Percentiles rank a stretch among this genome's conserved stretches.
Conservation (phyloP, 805 yeast species). For the Pichia heedii region DNA sequence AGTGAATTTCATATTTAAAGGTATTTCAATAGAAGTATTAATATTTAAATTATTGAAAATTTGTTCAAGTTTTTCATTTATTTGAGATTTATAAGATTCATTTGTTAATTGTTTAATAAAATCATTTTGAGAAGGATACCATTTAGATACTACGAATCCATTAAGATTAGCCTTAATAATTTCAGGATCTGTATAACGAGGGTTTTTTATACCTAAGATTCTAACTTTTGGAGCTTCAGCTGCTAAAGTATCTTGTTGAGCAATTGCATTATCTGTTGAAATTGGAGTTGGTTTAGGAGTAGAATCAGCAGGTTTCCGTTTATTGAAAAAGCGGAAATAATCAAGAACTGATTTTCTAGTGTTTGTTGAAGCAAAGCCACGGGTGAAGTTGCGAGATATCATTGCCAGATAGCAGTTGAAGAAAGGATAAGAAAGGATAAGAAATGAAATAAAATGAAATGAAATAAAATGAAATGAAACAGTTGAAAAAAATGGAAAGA, state of each 20-base stretch:
- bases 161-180: constrained; percentile 17
- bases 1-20: constrained; percentile 38
- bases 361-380: constrained; percentile 13
- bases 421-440: neutral
- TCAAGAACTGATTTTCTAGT: constrained; percentile 20
- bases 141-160: constrained; percentile 23
- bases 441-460: neutral
- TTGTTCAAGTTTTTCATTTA: constrained; percentile 13
- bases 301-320: constrained; percentile 9
- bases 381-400: neutral
- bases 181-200: constrained; percentile 18
- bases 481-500: too few relatives aligned
- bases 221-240: constrained; percentile 15
- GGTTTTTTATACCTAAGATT: constrained; percentile 25
- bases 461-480: neutral
- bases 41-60: constrained; percentile 5
- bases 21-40: constrained; percentile 3
- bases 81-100: constrained; percentile 8
- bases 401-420: neutral
- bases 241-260: constrained; percentile 14
- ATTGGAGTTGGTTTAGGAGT: constrained; percentile 12
- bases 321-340: constrained; percentile 27
- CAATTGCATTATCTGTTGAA: constrained; percentile 20
- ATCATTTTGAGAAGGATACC: constrained; percentile 21
- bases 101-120: constrained; percentile 9